These are phyloP conservation scores for Fremontodendron californicum DNA, from an alignment of 345 rosid genomes.

Conservation along the genomic window DNA sequence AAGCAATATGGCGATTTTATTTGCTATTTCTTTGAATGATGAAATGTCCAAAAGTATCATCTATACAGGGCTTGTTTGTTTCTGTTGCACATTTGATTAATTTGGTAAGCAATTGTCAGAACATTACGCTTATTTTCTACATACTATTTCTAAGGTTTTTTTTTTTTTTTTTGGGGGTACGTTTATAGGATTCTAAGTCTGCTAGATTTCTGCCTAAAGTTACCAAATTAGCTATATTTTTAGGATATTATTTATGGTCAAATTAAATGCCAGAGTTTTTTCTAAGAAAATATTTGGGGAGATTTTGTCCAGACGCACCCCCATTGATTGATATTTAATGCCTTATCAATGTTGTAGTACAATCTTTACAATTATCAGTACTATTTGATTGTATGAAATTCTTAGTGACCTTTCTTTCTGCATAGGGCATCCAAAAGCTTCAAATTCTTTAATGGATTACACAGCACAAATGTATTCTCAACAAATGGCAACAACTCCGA, in stretches of 20 bases:
- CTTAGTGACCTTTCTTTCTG: constrained; percentile 17
- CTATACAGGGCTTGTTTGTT: background rate
- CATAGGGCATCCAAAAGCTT: constrained; percentile 41
- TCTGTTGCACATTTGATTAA: background rate
- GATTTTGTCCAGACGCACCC: background rate
- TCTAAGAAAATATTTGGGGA: background rate
- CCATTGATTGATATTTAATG: background rate
- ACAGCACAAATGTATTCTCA: constrained; percentile 21
- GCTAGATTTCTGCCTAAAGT: background rate
- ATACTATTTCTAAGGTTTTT: background rate
- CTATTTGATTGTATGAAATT: background rate
- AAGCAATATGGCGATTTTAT: background rate
- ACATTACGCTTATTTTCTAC: background rate
- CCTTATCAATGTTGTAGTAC: background rate
- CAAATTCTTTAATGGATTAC: constrained; percentile 40
- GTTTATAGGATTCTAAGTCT: background rate
- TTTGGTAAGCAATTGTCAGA: background rate
- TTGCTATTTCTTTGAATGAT: background rate
- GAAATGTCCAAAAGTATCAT: background rate
- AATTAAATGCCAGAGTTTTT: background rate
- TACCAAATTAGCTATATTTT: background rate
- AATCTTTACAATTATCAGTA: background rate
- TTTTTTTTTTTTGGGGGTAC: background rate
- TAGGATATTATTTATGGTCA: background rate
- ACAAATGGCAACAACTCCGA: constrained; percentile 24